Evolutionary conservation across 2,329 filamentous ascomycete species (phyloP), one percentile per base, ranked within the genome.

Genomic region (Cladosporium cucumerinum): DNA sequence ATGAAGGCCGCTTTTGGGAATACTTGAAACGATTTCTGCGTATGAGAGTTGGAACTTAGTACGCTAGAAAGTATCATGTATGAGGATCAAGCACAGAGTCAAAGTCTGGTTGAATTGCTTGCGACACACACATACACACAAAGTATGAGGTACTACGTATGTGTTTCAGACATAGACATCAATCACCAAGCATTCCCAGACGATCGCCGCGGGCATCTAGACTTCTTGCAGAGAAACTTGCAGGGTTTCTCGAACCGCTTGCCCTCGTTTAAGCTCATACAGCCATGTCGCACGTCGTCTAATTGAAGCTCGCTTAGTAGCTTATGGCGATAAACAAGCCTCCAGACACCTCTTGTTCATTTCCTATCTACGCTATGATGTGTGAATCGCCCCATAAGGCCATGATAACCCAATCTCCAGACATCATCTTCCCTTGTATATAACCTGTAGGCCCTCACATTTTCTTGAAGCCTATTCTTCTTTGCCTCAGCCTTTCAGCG

Each of bases 241-340:
- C 30, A 57, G 34, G 30, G 54, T 25, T 23, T 21, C 1, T 4
- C 30, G n/a, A 23, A 23, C 23, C 23, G 36, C 26, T 25, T 43
- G 55, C 34, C 55, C 55, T 43, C 3, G 46, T 52, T 61, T 30
- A 51, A 61, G 58, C 58, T 39, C 43, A 49, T n/a, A 6, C 26
- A 49, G 32, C 21, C 11, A 21, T 60, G 36, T 30, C 26, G 58
- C 43, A 49, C 12, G 23, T 49, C 43, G 23, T 61, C 58, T 52
- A 61, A 25, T 21, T 49, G 58, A 61, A 52, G 49, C 58, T 61
- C 58, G 58, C 58, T 61, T 61, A 52, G 58, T 51, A 61, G 58
- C 43, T 61, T 61, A 51, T 51, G 32, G 28, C 43, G 26, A 30
- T 7, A 61, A 61, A 51, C 30, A 61, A 61, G 58, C 58, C 58